Evolutionary conservation across 2,329 filamentous ascomycete species (phyloP), one percentile per base, ranked within the genome.

Genomic region (Zymoseptoria passerinii): DNA sequence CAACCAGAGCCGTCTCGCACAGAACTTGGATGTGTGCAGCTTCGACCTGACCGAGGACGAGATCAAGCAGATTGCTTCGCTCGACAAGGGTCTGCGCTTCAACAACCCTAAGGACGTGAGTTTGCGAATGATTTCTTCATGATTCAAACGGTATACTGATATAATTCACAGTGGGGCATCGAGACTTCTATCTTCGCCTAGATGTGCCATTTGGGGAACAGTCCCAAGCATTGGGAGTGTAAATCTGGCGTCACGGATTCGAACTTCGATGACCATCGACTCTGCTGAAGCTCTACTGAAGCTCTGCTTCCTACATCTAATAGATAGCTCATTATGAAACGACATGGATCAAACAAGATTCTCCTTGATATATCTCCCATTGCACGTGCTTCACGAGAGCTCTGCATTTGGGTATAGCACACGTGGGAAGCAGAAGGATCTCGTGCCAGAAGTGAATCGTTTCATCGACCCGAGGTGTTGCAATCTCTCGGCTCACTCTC

Each of bases 21-120:
- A 86, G 77, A 90, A 90, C 76, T 75, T 92, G 64, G 81, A 85
- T 65, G 83, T 84, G 62, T 82, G 78, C 63, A 76, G 75, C 62
- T 92, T 89, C 70, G 81, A 90, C 67, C 76, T 92, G 35, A 78
- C 80, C 27, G 73, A 84, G 68, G 77, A 78, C 48, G 90, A 92
- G 60, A 76, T 94, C 58, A 77, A 86, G 63, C 77, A 79, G 60
- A 91, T 91, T 70, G 80, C 79, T 59, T 78, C 73, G 53, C 77
- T 92, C 71, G 82, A 92, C 73, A 75, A 79, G 67, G 78, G 81
- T 63, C 77, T 90, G 71, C 83, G 87, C 69, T 91, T 92, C 76
- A 92, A 92, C 76, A 84, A 90, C 75, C 89, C 88, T 55, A 77
- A 82, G 61, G 85, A 84, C 72, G 85, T 87, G 69, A 82, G 84